These are phyloP conservation scores for Parathielavia appendiculata DNA, from an alignment of 495 filamentous ascomycete species.

Conservation along the genomic window DNA sequence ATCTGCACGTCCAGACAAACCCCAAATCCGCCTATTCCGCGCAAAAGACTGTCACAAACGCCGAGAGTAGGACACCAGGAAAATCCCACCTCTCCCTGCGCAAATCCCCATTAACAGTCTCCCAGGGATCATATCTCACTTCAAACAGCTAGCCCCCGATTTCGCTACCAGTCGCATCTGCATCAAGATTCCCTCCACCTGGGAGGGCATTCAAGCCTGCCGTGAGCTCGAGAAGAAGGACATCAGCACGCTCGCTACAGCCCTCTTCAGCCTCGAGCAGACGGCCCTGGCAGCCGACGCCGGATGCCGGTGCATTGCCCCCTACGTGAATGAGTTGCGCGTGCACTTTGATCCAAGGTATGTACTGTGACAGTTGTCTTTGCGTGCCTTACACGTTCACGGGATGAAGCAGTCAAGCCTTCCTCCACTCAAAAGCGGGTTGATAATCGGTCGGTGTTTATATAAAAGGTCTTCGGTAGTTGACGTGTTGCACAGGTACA, in stretches of 20 bases:
- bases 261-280: conserved; percentile 56
- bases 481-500: conserved; percentile 30
- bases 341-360: conserved; percentile 55
- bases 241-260: conserved; percentile 56
- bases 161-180: conserved; percentile 50
- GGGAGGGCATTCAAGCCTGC: conserved; percentile 61
- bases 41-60: conserved; percentile 51
- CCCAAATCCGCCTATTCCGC: conserved; percentile 51
- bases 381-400: neutral
- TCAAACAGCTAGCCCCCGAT: conserved; percentile 43
- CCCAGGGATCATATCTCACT: conserved; percentile 26
- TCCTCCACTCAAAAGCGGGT: no score
- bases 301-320: conserved; percentile 55
- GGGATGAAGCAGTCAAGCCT: no score
- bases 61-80: conserved; percentile 40
- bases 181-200: conserved; percentile 60
- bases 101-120: neutral
- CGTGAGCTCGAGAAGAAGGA: conserved; percentile 48
- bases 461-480: no score
- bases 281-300: conserved; percentile 52
- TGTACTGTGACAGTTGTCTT: conserved; percentile 13
- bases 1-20: conserved; percentile 59
- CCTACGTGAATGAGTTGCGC: conserved; percentile 61
- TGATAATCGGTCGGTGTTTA: no score
- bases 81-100: conserved; percentile 19